Conservation (phyloP, 371 early-diverging fungal species). For the Apophysomyces ossiformis region DNA sequence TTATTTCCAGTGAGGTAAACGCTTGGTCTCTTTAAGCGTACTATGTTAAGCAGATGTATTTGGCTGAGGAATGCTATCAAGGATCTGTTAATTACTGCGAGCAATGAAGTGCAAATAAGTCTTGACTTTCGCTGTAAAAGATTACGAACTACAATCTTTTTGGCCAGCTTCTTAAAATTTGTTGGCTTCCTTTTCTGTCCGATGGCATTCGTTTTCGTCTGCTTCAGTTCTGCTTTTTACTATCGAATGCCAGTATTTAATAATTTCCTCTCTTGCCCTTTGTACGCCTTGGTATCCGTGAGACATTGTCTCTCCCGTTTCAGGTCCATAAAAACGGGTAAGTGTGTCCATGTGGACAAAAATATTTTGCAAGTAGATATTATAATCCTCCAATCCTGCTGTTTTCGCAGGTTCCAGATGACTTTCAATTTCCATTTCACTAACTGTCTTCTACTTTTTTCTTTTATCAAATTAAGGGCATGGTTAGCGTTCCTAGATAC, state of each 20-base stretch:
- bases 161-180: no score
- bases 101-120: no score
- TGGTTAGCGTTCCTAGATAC: no score
- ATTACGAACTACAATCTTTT: no score
- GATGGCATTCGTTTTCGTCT: not conserved
- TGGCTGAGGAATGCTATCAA: no score
- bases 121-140: no score
- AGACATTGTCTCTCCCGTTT: not conserved
- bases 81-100: no score
- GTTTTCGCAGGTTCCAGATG: not conserved
- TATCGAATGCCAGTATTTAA: constrained; percentile 17
- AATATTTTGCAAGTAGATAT: not conserved
- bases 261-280: constrained; percentile 14
- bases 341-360: not conserved
- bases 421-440: not conserved
- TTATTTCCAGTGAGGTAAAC: no score
- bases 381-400: not conserved
- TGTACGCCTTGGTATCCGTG: constrained; percentile 20
- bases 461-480: no score
- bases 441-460: no score
- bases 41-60: no score
- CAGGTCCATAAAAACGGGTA: not conserved
- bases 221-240: constrained; percentile 10
- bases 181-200: not conserved
- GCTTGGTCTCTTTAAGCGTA: no score